Evolutionary conservation across 2,329 filamentous ascomycete genomes (phyloP), one percentile per base, ranked within the genome.

Genomic region (Trichoderma koningiopsis): DNA sequence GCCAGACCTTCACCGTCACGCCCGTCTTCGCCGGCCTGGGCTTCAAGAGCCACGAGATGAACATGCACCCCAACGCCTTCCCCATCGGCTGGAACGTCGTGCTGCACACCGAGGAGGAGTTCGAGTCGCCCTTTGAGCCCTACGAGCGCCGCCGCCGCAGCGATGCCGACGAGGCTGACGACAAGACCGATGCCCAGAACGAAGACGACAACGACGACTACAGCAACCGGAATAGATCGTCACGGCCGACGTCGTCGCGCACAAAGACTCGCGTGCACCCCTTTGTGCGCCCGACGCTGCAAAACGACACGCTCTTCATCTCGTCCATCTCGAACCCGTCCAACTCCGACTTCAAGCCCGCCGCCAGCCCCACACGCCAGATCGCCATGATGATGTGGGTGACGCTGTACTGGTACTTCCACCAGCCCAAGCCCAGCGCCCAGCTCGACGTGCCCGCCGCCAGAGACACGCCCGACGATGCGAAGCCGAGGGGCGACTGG

Each of bases 311-410:
- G 74, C 85, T 97, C 69, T 97, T 94, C 82, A 95, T 98, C 75
- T 97, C 94, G 4, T 95, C 92, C 71, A 94, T 97, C 72, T 95
- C 93, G 61, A 93, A 92, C 73, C 93, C 95, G 0, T 91, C 91
- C 61, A 92, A 85, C 78, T 88, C 82, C 77, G 93, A 97, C 60
- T 96, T 91, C 82, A 93, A 92, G 77, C 89, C 93, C 0, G 87
- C 91, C 1, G 89, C 86, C 16, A 97, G 93, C 71, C 93, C 93
- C 0, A 96, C 93, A 0, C 86, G 94, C 56, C 92, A 97, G 81
- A 92, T 97, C 70, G 95, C 95, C 73, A 94, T 97, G 92, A 97
- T 97, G 91, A 86, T 98, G 7, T 98, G 93, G 92, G 89, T 94
- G 40, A 94, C 93, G 1, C 83, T 98, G 53, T 97, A 93, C 83